A percentile compares a stretch with the other conserved stretches of the same genome.
Evolutionary conservation across 805 yeast genomes (phyloP).

Genomic region (Saturnispora kantuleensis): DNA sequence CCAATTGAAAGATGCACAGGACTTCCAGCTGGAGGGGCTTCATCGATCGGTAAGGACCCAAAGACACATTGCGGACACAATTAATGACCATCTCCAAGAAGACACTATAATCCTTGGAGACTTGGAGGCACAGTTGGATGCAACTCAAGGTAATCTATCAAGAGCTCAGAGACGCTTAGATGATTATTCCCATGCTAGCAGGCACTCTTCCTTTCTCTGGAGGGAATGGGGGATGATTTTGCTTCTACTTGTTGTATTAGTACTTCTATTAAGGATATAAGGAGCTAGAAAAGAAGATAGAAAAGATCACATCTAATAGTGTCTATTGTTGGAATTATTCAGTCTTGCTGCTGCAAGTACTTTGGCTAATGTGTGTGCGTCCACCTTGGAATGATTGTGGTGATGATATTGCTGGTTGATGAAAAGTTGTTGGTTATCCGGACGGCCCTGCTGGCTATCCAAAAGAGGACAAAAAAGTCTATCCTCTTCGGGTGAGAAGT

Average conservation of each 20-base stretch:
- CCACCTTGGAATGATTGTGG: conserved; percentile 1
- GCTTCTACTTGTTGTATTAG: conserved; percentile 32
- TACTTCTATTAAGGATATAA: conserved; percentile 28
- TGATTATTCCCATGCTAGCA: conserved; percentile 24
- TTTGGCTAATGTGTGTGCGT: conserved; percentile 6
- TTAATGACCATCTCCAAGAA: conserved; percentile 37
- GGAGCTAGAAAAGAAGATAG: background rate
- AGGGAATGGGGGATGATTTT: conserved; percentile 42
- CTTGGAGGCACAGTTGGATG: conserved; percentile 37
- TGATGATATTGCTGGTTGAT: background rate
- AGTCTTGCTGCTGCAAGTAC: conserved; percentile 7
- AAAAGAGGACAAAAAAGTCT: conserved; percentile 7
- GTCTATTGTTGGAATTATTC: background rate
- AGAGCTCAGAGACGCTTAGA: conserved; percentile 33
- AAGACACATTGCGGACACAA: conserved; percentile 35
- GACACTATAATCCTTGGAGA: conserved; percentile 42
- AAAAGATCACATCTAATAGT: background rate
- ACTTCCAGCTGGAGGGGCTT: conserved; percentile 31
- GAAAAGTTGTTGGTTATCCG: background rate
- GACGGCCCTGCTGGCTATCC: background rate
- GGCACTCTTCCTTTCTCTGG: conserved; percentile 12
- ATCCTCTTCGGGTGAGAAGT: conserved; percentile 7
- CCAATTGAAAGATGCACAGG: conserved; percentile 39
- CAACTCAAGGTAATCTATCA: conserved; percentile 31
- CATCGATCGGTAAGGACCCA: conserved; percentile 36